Evolutionary conservation across 2,329 filamentous ascomycete genomes (phyloP), one percentile per base, ranked within the genome.

Genomic region (Monosporascus sp.): DNA sequence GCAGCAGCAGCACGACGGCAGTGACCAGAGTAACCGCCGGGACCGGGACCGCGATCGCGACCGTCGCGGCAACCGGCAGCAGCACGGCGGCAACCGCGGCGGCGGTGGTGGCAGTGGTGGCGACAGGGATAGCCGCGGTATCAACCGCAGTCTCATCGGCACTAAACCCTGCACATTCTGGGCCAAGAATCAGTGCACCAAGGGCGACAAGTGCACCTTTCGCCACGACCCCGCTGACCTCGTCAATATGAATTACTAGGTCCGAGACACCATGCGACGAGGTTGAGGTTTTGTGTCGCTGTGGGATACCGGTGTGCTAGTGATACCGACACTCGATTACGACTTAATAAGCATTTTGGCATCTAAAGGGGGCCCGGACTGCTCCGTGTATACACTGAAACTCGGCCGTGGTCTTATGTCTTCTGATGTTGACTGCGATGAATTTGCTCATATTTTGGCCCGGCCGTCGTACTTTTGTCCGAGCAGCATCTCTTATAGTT

Each of bases 201-300:
- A 89, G 65, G 87, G 87, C 22, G 84, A 87, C 37, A 83, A 84
- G 62, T 90, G 87, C 72, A 89, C 87, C 2, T 90, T 87, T 68
- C 78, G 86, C 52, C 87, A 90, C 64, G 84, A 88, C 43, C 63
- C 63, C 3, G 65, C 60, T 15, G 66, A 69, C 48, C 58, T 69
- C 11, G 43, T 46, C 43, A 46, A 17, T 25, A 18, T 15, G 15
- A 65, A 65, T 51, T 63, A 52, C 56, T 53, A 41, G 41, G 37
- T 7, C 14, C 27, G 14, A 35, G 11, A 20, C 22, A n/a, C 31
- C 11, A 11, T 35, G 11, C 14, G 14, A 44, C 17, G 14, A 2
- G 20, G 6, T 37, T 15, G 49, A 5, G 31, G 31, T 35, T 17
- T 46, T 20, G 41, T 44, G 20, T 20, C 24, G n/a, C 9, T 11